These are phyloP conservation scores for Acorus calamus DNA, from an alignment of 106 monocot genomes.

Conservation along the genomic window DNA sequence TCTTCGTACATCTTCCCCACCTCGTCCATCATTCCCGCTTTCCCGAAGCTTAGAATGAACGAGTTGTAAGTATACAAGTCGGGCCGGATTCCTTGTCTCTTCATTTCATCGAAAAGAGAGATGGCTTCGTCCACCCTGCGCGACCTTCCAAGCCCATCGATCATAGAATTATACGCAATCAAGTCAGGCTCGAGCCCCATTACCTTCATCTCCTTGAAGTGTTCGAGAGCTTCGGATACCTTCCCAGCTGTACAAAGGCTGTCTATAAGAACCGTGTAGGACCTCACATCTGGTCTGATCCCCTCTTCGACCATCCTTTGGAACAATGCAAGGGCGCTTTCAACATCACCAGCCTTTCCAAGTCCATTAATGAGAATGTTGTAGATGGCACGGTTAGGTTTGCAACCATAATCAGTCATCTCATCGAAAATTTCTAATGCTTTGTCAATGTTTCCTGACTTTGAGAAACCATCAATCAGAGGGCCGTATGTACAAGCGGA, in stretches of 20 bases:
- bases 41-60: conserved; percentile 68
- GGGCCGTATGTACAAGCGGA: conserved; percentile 92
- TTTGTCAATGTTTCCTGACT: conserved; percentile 44
- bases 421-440: conserved; percentile 63
- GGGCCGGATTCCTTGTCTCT: conserved; percentile 54
- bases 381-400: conserved; percentile 74
- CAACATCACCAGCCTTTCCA: conserved; percentile 50
- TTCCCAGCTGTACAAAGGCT: conserved; percentile 35
- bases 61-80: conserved; percentile 93
- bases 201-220: conserved; percentile 51
- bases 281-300: conserved; percentile 69
- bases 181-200: conserved; percentile 65
- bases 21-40: conserved; percentile 58
- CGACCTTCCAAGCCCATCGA: conserved; percentile 63
- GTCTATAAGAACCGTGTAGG: conserved; percentile 67
- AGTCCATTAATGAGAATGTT: conserved; percentile 88
- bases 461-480: conserved; percentile 70
- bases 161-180: conserved; percentile 69
- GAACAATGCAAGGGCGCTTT: conserved; percentile 53
- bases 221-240: conserved; percentile 48
- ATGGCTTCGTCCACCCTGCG: conserved; percentile 57
- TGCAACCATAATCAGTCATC: conserved; percentile 73
- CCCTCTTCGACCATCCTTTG: conserved; percentile 54
- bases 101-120: conserved; percentile 65
- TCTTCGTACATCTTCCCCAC: conserved; percentile 79